Conservation (phyloP, 345 rosid genomes). For the Sisymbrium irio region DNA sequence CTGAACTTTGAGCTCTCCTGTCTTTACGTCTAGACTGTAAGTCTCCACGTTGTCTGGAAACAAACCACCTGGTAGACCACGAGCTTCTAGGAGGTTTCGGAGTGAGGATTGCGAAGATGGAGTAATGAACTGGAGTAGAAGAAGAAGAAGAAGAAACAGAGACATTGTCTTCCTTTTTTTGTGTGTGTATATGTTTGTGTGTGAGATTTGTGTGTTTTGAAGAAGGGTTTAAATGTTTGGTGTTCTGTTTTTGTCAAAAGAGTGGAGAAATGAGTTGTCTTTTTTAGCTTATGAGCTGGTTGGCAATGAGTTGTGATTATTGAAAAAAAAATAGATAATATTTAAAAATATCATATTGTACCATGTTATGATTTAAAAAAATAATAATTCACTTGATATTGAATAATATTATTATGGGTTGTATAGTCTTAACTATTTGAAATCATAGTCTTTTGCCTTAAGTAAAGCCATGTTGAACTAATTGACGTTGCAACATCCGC, state of each 20-base stretch:
- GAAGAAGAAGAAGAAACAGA: conserved; percentile 33
- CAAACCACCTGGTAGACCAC: conserved; percentile 80
- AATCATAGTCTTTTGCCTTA: conserved; percentile 20
- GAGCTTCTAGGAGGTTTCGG: conserved; percentile 58
- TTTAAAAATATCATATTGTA: not conserved
- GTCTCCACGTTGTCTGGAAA: conserved; percentile 68
- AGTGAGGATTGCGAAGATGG: conserved; percentile 41
- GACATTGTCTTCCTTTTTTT: conserved; percentile 33
- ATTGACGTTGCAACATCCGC: conserved; percentile 35
- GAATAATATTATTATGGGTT: not conserved
- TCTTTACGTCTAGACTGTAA: conserved; percentile 47
- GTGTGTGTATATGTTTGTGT: not conserved
- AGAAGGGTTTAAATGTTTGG: conserved; percentile 29
- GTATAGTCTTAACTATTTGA: conserved; percentile 17
- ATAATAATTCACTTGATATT: not conserved
- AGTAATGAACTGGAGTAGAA: conserved; percentile 24
- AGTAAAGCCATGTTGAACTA: conserved; percentile 35
- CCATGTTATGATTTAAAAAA: not conserved
- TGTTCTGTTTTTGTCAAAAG: conserved; percentile 39
- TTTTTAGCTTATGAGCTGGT: conserved; percentile 36
- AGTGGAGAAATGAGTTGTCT: conserved; percentile 34
- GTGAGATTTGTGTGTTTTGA: conserved; percentile 31
- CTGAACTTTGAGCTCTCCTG: conserved; percentile 61
- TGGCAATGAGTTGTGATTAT: conserved; percentile 28
- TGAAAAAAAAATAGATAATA: not conserved